Base-by-base conservation (phyloP, 2,329 filamentous ascomycete species). In the Dryadomyces quercivorus region DNA sequence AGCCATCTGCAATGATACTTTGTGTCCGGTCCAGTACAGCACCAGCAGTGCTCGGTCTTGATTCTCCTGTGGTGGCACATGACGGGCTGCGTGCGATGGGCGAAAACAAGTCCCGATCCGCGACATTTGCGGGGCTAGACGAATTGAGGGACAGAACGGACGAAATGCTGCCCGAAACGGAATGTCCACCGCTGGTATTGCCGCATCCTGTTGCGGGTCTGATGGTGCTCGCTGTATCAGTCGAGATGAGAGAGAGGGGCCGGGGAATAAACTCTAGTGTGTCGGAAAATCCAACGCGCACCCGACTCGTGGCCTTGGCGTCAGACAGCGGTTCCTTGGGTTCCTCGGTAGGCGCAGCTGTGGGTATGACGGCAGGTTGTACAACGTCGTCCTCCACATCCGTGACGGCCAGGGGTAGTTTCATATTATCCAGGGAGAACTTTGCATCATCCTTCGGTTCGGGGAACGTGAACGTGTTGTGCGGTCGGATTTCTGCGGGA, bases 161-260 rank as follows among this genome's bases (percentile, higher is more conserved):
- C 5, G 86, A 90, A 49, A 93, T 82, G 67, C 87, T 94, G 55
- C 85, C 86, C 26, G 86, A 86, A 38, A 88, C 76, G 1, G 84
- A 88, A 65, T 92, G 88, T 5, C 82, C 80, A 3, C 43, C 48
- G 22, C 34, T 42, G 12, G 50, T 46, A 13, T 48, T 34, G 16
- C 53, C 51, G 2, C 48, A 48, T 3, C 26, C 18, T 18, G 77
- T 77, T 26, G 82, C 78, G 18, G 84, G 76, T 0, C 87, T 89
- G 53, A 81, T 72, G 2, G 86, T 93, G 64, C 84, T 90, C 48
- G 88, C 85, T 0, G 88, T 89, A 65, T 93, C 89, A 20, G 84
- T 91, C 1, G 89, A 95, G 15, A 94, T 82, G 20, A 91, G 74
- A 2, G 91, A 95, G 18, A 94, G 70, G 0, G 91, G 90, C 12